Base-by-base conservation (phyloP, 139 green algal genomes). In the Picochlorum sp. region DNA sequence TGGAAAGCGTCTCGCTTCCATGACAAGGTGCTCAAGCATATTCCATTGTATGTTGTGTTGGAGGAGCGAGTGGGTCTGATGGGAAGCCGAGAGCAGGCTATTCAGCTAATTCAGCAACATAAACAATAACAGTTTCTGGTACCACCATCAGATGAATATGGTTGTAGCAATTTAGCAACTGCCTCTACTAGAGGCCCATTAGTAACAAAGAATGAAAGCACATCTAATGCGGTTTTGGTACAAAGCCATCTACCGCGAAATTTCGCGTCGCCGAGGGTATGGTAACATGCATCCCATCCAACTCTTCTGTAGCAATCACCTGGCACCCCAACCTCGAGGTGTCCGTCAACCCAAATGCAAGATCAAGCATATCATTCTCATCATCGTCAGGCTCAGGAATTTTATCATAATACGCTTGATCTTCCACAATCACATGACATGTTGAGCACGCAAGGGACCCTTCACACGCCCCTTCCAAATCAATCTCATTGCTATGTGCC, bases 311-410 rank as follows among this genome's bases (percentile, higher is more conserved):
- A 7, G 83, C 78, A 13, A 93, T 85, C 14, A 99, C 80, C 70
- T 99, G 94, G 60, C 94, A 99, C 3, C 94, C 94, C 28, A 99
- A 71, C 11, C 94, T 74, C 8, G 90, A 97, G 87, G 89, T 98
- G 57, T 97, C 91, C 18, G 88, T 95, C 4, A 99, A 81, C 0
- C 90, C 94, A 82, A 95, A 99, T 1, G 94, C 94, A 28, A 98
- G 80, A 87, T 98, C 94, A 28, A 98, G 80, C 94, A 99, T 99
- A 72, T 99, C 94, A 41, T 97, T 92, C 76, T 99, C 94, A 71
- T 99, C 94, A 20, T 99, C 94, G 14, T 77, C 78, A 4, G 94
- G 76, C 66, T 98, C 94, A 3, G 82, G 80, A 1, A 99, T 56
- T 44, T 78, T 84, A 55, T 94, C 85, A 75, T 88, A 99, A 23